phyloP scores from a whole-genome alignment of 352 stramenopile genomes.

The Blastocystis hominis region DNA sequence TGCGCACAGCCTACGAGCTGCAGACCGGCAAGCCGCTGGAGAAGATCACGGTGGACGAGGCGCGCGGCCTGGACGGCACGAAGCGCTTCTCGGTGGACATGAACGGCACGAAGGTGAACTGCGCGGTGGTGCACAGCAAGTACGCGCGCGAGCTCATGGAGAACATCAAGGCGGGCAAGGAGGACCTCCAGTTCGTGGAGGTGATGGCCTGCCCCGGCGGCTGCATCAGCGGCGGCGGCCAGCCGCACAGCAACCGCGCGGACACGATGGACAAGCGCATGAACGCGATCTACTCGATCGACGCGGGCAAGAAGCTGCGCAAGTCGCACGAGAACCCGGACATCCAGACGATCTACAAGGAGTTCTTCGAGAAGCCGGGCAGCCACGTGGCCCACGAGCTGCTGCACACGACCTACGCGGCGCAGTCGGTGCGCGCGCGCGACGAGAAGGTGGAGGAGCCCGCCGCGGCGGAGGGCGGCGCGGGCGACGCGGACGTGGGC shows the following conservation, averaged over 20 bases:
- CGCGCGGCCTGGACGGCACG: slow-evolving; percentile 46
- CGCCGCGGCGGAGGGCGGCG: background rate
- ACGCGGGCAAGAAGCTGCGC: slow-evolving; percentile 70
- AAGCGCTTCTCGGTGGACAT: slow-evolving; percentile 58
- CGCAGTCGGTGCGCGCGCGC: slow-evolving; percentile 32
- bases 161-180: slow-evolving; percentile 53
- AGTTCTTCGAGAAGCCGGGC: slow-evolving; percentile 70
- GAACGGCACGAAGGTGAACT: slow-evolving; percentile 56
- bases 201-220: slow-evolving; percentile 94
- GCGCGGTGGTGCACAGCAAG: slow-evolving; percentile 54
- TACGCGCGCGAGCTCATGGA: slow-evolving; percentile 35
- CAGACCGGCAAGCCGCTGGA: slow-evolving; percentile 63
- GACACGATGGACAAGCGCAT: slow-evolving; percentile 65
- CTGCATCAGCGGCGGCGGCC: slow-evolving; percentile 88
- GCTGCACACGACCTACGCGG: slow-evolving; percentile 39
- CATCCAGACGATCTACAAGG: slow-evolving; percentile 57
- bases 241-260: slow-evolving; percentile 70
- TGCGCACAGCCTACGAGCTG: slow-evolving; percentile 64
- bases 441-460: slow-evolving; percentile 57
- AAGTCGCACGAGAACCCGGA: slow-evolving; percentile 73
- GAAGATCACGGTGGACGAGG: slow-evolving; percentile 65
- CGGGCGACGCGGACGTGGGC: slow-evolving; percentile 7
- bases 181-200: slow-evolving; percentile 80
- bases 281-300: slow-evolving; percentile 63
- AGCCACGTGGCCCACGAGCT: slow-evolving; percentile 48